Percentiles rank a stretch among this genome's conserved stretches.
Conservation (phyloP, 176 grass and related monocot genomes). For the Triticum monococcum region DNA sequence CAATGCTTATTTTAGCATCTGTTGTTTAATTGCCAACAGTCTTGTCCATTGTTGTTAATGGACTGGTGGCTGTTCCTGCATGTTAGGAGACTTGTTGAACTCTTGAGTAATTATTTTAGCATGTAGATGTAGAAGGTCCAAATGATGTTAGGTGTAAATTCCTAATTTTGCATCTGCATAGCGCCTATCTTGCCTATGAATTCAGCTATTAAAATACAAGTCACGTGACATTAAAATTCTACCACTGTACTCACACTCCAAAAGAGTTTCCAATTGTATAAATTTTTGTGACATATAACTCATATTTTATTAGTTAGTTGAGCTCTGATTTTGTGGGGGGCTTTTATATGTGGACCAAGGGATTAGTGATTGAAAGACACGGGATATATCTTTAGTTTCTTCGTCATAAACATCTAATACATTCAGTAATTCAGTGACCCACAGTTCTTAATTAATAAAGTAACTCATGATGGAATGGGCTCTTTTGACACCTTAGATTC, state of each 20-base stretch:
- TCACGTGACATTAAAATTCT: no score
- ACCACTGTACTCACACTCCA: no score
- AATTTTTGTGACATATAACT: no score
- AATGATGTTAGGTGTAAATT: neutral
- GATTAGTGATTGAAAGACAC: neutral
- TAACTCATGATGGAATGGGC: neutral
- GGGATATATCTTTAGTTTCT: neutral
- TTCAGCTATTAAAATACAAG: no score
- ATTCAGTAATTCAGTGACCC: neutral
- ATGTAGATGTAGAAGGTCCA: neutral
- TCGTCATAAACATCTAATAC: neutral
- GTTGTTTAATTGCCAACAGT: neutral
- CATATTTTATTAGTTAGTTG: no score
- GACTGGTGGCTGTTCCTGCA: neutral
- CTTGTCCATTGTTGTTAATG: neutral
- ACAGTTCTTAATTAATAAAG: neutral
- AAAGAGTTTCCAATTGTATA: no score
- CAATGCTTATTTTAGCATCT: slow-evolving; percentile 8
- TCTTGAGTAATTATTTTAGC: neutral
- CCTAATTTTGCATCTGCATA: no score
- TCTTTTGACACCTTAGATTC: neutral
- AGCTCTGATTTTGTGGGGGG: no score
- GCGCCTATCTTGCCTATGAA: no score
- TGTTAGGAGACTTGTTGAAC: neutral
- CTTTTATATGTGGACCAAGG: no score